Percentiles rank a stretch among this genome's conserved stretches.
Conservation (phyloP, 208 protist species). For the Wallacemonas sp. region DNA sequence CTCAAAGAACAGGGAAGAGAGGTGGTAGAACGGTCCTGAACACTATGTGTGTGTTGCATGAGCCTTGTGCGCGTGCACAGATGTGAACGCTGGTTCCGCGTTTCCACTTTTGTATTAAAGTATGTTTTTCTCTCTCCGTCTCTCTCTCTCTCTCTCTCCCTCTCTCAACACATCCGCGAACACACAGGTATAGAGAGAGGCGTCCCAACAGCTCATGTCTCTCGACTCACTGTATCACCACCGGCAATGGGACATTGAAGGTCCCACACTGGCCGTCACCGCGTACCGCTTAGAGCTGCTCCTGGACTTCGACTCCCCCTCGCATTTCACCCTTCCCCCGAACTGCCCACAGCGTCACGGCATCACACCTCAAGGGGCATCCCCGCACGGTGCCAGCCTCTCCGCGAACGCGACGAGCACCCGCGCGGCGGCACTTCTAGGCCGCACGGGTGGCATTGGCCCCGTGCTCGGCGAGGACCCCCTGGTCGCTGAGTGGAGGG, state of each 20-base stretch:
- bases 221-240: conserved; percentile 67
- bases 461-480: conserved; percentile 40
- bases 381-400: conserved; percentile 11
- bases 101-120: too few relatives aligned
- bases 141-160: conserved; percentile 11
- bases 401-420: conserved; percentile 20
- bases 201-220: too few relatives aligned
- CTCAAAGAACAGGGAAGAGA: too few relatives aligned
- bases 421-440: conserved; percentile 5
- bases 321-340: conserved; percentile 48
- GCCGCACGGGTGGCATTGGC: conserved; percentile 9
- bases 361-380: conserved; percentile 25
- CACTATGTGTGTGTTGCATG: too few relatives aligned
- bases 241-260: conserved; percentile 71
- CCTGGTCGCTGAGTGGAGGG: conserved; percentile 41
- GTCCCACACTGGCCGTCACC: conserved; percentile 51
- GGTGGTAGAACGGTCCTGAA: too few relatives aligned
- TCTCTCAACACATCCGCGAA: too few relatives aligned
- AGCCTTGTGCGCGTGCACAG: too few relatives aligned
- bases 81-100: too few relatives aligned
- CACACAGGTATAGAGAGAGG: too few relatives aligned
- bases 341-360: conserved; percentile 61
- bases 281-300: conserved; percentile 70
- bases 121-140: too few relatives aligned
- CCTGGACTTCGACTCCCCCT: conserved; percentile 70